These are phyloP conservation scores for Pythium volutum DNA, from an alignment of 352 stramenopile species.

Conservation along the genomic window DNA sequence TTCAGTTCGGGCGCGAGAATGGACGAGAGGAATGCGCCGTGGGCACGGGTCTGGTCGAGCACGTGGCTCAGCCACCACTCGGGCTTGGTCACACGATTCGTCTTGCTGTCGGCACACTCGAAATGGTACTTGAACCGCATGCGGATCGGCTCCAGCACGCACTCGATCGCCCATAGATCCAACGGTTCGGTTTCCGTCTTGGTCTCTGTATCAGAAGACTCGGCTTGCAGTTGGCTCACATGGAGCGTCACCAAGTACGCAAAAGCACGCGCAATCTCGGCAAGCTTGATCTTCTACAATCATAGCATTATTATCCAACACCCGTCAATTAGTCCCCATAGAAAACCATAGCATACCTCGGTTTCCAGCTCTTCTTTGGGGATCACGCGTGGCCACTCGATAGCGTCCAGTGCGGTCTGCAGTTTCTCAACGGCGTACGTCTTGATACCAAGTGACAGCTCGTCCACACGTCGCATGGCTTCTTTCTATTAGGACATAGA, in stretches of 20 bases:
- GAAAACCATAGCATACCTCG: slow-evolving; percentile 25
- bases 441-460: slow-evolving; percentile 48
- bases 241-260: slow-evolving; percentile 56
- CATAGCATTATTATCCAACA: too few species aligned
- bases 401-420: slow-evolving; percentile 33
- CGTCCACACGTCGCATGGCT: slow-evolving; percentile 38
- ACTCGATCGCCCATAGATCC: slow-evolving; percentile 67
- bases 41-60: slow-evolving; percentile 46
- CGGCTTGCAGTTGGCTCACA: slow-evolving; percentile 36
- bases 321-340: too few species aligned
- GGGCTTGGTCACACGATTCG: slow-evolving; percentile 68
- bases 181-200: background rate
- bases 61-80: slow-evolving; percentile 73
- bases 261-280: slow-evolving; percentile 40
- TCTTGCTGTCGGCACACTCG: slow-evolving; percentile 57
- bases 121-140: slow-evolving; percentile 77
- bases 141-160: slow-evolving; percentile 49
- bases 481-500: slow-evolving; percentile 29
- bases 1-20: slow-evolving; percentile 49
- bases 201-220: background rate
- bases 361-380: slow-evolving; percentile 29
- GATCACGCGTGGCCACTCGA: slow-evolving; percentile 49
- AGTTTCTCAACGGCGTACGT: slow-evolving; percentile 54
- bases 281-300: slow-evolving; percentile 23
- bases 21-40: slow-evolving; percentile 40